A percentile compares a stretch with the other conserved stretches of the same genome.
Conservation (phyloP, 352 stramenopile genomes). For the Lagenidium sp. region DNA sequence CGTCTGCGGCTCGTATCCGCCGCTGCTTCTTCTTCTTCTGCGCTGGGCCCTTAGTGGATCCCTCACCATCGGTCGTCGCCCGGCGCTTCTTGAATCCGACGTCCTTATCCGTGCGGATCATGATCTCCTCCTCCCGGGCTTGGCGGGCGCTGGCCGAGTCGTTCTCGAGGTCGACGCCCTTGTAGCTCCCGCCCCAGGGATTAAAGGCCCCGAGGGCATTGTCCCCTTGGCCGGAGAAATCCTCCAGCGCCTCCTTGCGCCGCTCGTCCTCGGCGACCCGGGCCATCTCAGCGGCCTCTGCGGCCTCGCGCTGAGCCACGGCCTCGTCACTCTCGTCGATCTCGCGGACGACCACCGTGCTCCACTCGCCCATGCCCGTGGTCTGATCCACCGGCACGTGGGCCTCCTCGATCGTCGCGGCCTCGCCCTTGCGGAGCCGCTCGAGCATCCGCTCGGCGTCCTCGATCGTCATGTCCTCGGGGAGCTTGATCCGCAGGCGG, state of each 20-base stretch:
- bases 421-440: conserved; percentile 22
- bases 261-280: conserved; percentile 38
- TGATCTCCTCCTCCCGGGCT: conserved; percentile 38
- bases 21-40: conserved; percentile 49
- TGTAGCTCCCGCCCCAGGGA: conserved; percentile 77
- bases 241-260: conserved; percentile 45
- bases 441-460: conserved; percentile 55
- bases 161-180: conserved; percentile 61
- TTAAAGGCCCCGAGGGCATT: conserved; percentile 76
- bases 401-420: conserved; percentile 21
- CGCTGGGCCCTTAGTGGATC: no score
- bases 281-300: conserved; percentile 29
- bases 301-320: conserved; percentile 33
- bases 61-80: no score
- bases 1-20: conserved; percentile 47
- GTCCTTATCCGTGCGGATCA: conserved; percentile 33
- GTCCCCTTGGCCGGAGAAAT: conserved; percentile 55
- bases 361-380: conserved; percentile 80
- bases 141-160: conserved; percentile 11
- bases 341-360: conserved; percentile 55
- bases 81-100: conserved; percentile 72
- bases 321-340: conserved; percentile 70
- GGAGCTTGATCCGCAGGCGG: conserved; percentile 59
- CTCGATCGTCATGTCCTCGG: conserved; percentile 48
- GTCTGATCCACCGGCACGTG: conserved; percentile 33